Base-by-base conservation (phyloP, 2,329 filamentous ascomycete species). In the Hypoxylon rubiginosum region DNA sequence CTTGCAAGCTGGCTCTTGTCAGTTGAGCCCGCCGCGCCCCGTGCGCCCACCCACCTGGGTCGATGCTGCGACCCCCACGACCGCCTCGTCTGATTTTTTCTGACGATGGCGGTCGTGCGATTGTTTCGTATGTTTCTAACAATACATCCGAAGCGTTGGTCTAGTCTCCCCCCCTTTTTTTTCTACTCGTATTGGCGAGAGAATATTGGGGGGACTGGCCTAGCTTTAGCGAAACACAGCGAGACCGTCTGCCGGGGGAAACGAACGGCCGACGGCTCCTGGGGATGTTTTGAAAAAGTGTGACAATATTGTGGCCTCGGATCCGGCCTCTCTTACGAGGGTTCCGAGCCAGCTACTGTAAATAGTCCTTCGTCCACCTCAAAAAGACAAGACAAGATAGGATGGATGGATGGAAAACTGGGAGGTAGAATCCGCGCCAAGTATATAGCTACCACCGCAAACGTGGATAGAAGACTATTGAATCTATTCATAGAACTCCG, bases 1-100 rank as follows among this genome's bases (percentile, higher is more conserved):
- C 71, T 74, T 67, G 76, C 81, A 81, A 83, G 83, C 83, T 79
- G 83, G 83, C 78, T 80, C 58, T 65, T 58, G 62, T 52, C 56
- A 45, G 66, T 50, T 24, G 43, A 57, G 50, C 41, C 30, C 63
- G 64, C 60, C 71, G 71, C 66, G 67, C 74, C 73, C 70, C 62
- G 70, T 67, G 72, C 73, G 71, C 72, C 68, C 68, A 70, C 75
- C 79, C 80, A 78, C 79, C 77, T 81, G 82, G 83, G 84, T 83
- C 83, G 83, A 85, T 86, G 82, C 83, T 85, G 79, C 83, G 82
- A 74, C 82, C 83, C 80, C 82, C 80, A 79, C 76, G 77, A 77
- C 69, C 62, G 72, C 64, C 53, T 45, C 48, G 58, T 70, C 69
- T n/a, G n/a, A n/a, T n/a, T n/a, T 68, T 66, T 74, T n/a, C 41